phyloP scores from a whole-genome alignment of 106 monocot genomes.

The Alisma plantagoaquatica region DNA sequence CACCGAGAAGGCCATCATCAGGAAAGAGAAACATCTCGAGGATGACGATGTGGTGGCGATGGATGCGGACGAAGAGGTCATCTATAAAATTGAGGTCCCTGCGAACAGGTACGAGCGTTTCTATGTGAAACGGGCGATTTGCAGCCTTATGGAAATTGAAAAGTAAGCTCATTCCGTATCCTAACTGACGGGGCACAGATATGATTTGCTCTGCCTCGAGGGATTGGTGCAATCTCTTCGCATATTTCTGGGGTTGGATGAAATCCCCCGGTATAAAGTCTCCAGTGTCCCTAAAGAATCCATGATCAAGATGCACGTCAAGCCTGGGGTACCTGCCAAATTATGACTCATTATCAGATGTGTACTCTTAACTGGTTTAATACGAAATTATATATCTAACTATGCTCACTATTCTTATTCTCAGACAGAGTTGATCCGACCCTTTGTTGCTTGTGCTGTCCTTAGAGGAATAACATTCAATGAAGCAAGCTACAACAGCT shows the following conservation, averaged over 20 bases:
- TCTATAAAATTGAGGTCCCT: conserved; percentile 91
- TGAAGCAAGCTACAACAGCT: conserved; percentile 82
- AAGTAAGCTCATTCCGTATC: no score
- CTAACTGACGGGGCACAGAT: no score
- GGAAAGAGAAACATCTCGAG: conserved; percentile 85
- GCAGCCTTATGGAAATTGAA: no score
- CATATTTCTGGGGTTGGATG: conserved; percentile 57
- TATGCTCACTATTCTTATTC: no score
- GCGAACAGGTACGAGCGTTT: conserved; percentile 93
- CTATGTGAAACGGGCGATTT: no score
- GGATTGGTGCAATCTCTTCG: conserved; percentile 86
- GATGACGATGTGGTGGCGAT: conserved; percentile 15
- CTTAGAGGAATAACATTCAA: conserved; percentile 76
- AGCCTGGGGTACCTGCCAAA: conserved; percentile 45
- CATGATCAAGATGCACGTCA: conserved; percentile 67
- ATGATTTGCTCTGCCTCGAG: conserved; percentile 89
- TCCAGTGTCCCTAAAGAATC: conserved; percentile 29
- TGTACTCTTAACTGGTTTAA: no score
- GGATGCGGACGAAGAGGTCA: conserved; percentile 64
- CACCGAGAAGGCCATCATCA: conserved; percentile 80
- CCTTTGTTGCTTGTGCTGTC: conserved; percentile 83
- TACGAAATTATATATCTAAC: no score
- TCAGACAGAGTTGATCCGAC: conserved; percentile 73
- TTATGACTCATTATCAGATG: background rate
- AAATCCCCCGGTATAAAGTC: conserved; percentile 46